Percentiles rank a stretch among this genome's conserved stretches.
Conservation (phyloP, 75 land plant species). For the Cryptomeria japonica region DNA sequence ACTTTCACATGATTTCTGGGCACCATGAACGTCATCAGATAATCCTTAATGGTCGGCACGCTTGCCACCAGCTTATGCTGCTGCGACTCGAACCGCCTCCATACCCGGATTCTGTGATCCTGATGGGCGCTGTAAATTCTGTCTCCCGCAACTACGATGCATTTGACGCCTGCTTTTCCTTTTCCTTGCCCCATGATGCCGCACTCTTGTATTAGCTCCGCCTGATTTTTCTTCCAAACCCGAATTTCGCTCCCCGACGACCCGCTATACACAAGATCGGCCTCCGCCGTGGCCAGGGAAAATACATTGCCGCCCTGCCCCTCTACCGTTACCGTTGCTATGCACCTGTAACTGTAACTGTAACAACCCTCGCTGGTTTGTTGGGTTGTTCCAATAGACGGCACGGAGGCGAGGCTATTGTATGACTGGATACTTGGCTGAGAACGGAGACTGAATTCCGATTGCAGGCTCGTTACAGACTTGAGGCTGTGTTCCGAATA, state of each 20-base stretch:
- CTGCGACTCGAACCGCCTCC: constrained; percentile 23
- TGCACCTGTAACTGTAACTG: constrained; percentile 17
- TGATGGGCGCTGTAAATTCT: constrained; percentile 65
- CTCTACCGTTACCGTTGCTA: constrained; percentile 43
- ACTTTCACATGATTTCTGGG: constrained; percentile 58
- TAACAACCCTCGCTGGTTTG: background rate
- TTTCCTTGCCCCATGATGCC: constrained; percentile 22
- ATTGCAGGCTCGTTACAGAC: background rate
- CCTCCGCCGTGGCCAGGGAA: constrained; percentile 36
- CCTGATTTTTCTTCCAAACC: constrained; percentile 16
- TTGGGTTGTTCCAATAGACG: background rate
- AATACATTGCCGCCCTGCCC: constrained; percentile 40
- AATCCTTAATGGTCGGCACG: constrained; percentile 24
- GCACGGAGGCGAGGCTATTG: background rate
- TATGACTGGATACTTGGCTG: background rate
- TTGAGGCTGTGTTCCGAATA: background rate
- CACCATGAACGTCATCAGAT: constrained; percentile 16
- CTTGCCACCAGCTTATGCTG: constrained; percentile 43
- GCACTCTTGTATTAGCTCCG: background rate
- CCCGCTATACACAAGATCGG: constrained; percentile 34
- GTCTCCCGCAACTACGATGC: constrained; percentile 33
- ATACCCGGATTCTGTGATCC: constrained; percentile 77
- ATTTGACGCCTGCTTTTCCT: constrained; percentile 59
- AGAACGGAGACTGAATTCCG: background rate
- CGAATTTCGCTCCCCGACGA: constrained; percentile 31